Evolutionary conservation across 1,139 yeast genomes (phyloP), one percentile per base, ranked within the genome.

Genomic region (Suhomyces wounanorum): DNA sequence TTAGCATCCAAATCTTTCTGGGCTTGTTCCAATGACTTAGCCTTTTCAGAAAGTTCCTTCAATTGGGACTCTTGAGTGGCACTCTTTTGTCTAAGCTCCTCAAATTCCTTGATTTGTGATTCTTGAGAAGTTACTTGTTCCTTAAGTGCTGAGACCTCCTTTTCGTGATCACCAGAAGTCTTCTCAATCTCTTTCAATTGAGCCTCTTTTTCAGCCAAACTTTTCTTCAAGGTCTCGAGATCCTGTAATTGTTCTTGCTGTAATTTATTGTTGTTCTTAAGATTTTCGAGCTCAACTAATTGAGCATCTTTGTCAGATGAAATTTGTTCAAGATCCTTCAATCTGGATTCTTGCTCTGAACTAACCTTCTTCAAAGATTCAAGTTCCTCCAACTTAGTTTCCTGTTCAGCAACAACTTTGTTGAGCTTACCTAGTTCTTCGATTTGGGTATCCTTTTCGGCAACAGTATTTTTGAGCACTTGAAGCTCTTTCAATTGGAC

Each of bases 331-430:
- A 38, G 38, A 1, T 44, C 26, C 8, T 23, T 31, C 14, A 21
- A 26, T 39, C 36, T 43, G 26, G 39, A 28, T 31, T 40, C 40
- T 17, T 49, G 44, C 25, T 39, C 44, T n/a, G 44, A 43, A 30
- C 6, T n/a, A 23, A 26, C 16, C 30, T 38, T 23, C 30, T 38
- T 23, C 18, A 14, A 17, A 25, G 39, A 16, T 21, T 44, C 42
- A 26, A 40, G 31, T 41, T 42, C n/a, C 13, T 30, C 18, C 45
- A 44, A 35, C n/a, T 10, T n/a, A 17, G 39, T 23, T 23, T 23
- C 18, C 8, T 38, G 25, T 8, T 38, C 41, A 23, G 30, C 14
- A n/a, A 26, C 8, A 13, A 16, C 16, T n/a, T 38, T 21, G 18
- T 38, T 23, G 30, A 38, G 41, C 26, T 10, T 38, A 30, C 33